Percentiles rank a stretch among this genome's conserved stretches.
Conservation (phyloP, 345 rosid genomes). For the Syzygium grande region DNA sequence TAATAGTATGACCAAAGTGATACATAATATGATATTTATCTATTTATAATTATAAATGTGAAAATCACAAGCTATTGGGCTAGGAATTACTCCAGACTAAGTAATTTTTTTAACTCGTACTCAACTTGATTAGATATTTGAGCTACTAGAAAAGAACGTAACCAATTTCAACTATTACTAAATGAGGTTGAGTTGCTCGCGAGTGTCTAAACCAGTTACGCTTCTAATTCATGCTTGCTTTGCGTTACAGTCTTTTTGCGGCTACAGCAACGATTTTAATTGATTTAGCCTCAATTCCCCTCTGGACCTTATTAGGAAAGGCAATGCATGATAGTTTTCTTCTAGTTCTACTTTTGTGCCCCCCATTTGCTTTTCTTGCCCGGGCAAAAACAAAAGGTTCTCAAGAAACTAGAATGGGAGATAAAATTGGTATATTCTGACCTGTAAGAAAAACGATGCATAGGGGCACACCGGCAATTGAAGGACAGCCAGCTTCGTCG, state of each 20-base stretch:
- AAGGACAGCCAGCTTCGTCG: not conserved
- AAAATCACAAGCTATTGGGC: not conserved
- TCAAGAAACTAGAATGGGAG: not conserved
- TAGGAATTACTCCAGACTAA: not conserved
- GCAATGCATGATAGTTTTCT: not conserved
- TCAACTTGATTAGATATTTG: not conserved
- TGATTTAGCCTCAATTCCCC: not conserved
- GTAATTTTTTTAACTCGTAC: not conserved
- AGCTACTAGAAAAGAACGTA: not conserved
- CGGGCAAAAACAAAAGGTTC: not conserved
- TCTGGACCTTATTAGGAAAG: not conserved
- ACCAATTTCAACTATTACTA: not conserved
- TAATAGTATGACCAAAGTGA: not conserved
- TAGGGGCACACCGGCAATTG: not conserved
- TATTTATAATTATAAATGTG: no score
- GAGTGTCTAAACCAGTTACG: not conserved
- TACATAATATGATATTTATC: not conserved
- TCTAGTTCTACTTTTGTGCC: not conserved
- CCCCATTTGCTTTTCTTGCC: not conserved
- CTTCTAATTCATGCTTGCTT: not conserved
- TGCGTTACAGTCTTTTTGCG: not conserved
- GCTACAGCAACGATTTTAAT: not conserved
- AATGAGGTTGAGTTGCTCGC: not conserved
- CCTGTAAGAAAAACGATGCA: not conserved
- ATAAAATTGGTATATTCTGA: not conserved